These are phyloP conservation scores for Bipolaris zeicola DNA, from an alignment of 2,329 filamentous ascomycete species.

Conservation along the genomic window DNA sequence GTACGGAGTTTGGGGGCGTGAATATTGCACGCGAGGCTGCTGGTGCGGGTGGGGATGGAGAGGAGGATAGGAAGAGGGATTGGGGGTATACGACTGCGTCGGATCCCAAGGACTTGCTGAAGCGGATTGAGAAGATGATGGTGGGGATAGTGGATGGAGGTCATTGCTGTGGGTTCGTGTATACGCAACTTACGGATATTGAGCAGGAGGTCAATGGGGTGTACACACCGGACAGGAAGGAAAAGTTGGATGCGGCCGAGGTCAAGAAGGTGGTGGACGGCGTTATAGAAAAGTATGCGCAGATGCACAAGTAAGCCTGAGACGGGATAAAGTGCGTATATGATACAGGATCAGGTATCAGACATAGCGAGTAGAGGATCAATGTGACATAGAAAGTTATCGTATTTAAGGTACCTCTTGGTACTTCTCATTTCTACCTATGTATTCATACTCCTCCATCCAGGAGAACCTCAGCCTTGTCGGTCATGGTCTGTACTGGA, in stretches of 20 bases:
- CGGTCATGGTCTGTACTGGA: not conserved
- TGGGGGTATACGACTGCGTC: conserved; percentile 73
- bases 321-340: not conserved
- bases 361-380: no score
- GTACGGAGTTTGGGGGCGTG: conserved; percentile 71
- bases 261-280: conserved; percentile 65
- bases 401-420: not conserved
- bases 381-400: not conserved
- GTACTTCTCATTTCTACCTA: conserved; percentile 1
- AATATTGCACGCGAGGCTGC: conserved; percentile 62
- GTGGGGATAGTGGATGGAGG: conserved; percentile 63
- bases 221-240: conserved; percentile 65
- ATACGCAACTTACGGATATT: conserved; percentile 67
- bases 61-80: conserved; percentile 52
- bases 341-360: not conserved
- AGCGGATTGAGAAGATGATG: conserved; percentile 63
- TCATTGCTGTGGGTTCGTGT: conserved; percentile 67
- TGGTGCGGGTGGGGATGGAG: not conserved
- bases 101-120: conserved; percentile 64
- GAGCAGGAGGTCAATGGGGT: conserved; percentile 73
- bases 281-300: conserved; percentile 29
- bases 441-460: not conserved
- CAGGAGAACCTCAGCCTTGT: not conserved
- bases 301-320: conserved; percentile 22
- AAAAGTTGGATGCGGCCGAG: conserved; percentile 62